phyloP scores from a whole-genome alignment of 495 filamentous ascomycete species.

The Penicillium dipodomyicola region DNA sequence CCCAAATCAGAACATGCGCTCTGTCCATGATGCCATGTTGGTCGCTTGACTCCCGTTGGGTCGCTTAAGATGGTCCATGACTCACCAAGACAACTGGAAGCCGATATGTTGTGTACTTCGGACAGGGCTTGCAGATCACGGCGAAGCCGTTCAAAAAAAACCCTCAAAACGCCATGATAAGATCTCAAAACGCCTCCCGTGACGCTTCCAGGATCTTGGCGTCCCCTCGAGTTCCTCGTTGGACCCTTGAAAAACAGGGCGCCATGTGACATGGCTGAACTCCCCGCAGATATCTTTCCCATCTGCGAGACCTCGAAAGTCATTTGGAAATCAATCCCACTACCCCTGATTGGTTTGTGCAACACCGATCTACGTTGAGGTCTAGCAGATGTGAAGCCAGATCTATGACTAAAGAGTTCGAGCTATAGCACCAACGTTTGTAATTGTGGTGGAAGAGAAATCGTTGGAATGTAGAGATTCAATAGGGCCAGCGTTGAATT shows the following conservation, averaged over 20 bases:
- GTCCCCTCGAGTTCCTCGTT: too few relatives aligned
- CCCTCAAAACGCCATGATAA: background rate
- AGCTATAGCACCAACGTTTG: background rate
- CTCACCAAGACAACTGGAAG: background rate
- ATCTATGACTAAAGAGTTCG: background rate
- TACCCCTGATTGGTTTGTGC: background rate
- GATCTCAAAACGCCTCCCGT: background rate
- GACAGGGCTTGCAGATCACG: conserved; percentile 6
- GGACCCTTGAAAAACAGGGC: too few relatives aligned
- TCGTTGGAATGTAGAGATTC: background rate
- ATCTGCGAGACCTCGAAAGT: background rate
- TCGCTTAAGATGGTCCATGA: background rate
- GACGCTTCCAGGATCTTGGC: background rate
- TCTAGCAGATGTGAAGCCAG: background rate
- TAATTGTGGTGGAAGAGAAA: background rate
- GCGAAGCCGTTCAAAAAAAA: background rate
- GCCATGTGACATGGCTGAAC: background rate
- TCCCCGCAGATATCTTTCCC: background rate
- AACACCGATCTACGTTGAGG: background rate
- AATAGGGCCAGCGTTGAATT: background rate
- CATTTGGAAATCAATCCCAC: background rate
- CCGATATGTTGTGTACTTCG: background rate
- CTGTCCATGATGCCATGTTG: background rate
- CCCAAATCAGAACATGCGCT: background rate
- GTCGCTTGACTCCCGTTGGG: background rate